Base-by-base conservation (phyloP, 2,329 filamentous ascomycete species). In the Aspergillus sp. region DNA sequence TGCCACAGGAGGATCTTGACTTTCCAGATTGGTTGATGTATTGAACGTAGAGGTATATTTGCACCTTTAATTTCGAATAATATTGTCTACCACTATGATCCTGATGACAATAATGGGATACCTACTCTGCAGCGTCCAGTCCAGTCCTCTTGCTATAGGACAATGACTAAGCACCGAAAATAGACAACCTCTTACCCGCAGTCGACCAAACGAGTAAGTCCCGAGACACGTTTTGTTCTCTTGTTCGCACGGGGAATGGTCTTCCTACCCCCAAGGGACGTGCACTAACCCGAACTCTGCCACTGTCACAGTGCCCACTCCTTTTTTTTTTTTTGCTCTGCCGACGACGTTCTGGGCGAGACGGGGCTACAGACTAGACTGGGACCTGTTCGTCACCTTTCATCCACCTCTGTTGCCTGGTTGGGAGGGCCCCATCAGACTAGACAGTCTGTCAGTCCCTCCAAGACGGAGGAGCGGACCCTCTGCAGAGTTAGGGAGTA, bases 301-400 rank as follows among this genome's bases (percentile, higher is more conserved):
- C 22, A 7, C 35, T 41, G 14, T 17, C 35, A 38, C 10, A 38
- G 14, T 17, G 35, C 16, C 16, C 35, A n/a, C 35, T 38, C 35
- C 35, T 17, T 38, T 38, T 38, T 38, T 13, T 17, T 38, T 38
- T 38, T 38, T 13, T 9, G 11, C 35, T 38, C 35, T n/a, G 35
- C 16, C 35, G 35, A 38, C 35, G 35, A 17, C 35, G 35, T 38
- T 38, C 35, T n/a, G 35, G 35, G 35, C 35, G 3, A 38, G 35
- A 38, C 36, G 47, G 33, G 26, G 10, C 49, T 51, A 49, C 42
- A 26, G 26, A 14, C 44, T 48, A 45, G 48, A 54, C 52, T 48
- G 41, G 36, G 52, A 47, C 45, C 48, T 49, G 26, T 54, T 49
- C 52, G 51, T 54, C 52, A 54, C 26, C 26, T 30, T 8, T 30